Evolutionary conservation across 345 rosid genomes (phyloP).

Genomic region (Trapa bicornis): DNA sequence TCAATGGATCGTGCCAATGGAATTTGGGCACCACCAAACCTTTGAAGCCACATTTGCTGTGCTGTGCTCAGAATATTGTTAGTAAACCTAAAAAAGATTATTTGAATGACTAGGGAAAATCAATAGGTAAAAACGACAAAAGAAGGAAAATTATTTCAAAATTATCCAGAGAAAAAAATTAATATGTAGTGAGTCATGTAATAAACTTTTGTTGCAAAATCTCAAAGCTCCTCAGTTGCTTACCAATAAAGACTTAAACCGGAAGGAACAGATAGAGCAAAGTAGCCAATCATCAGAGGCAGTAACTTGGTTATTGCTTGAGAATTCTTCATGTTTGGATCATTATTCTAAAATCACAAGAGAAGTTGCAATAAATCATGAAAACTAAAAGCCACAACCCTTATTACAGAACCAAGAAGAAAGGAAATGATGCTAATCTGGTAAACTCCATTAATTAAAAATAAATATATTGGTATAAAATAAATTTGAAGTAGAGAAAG

Average conservation of each 20-base stretch:
- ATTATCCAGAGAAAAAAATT: background rate
- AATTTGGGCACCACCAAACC: slow-evolving; percentile 65
- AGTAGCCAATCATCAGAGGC: slow-evolving; percentile 86
- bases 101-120: background rate
- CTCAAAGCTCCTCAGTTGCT: slow-evolving; percentile 11
- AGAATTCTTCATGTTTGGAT: slow-evolving; percentile 81
- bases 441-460: background rate
- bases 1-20: slow-evolving; percentile 29
- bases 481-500: background rate
- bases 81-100: slow-evolving; percentile 51
- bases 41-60: slow-evolving; percentile 94
- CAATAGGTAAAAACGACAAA: background rate
- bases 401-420: background rate
- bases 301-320: slow-evolving; percentile 74
- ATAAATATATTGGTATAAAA: background rate
- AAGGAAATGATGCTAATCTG: background rate
- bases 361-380: background rate
- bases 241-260: slow-evolving; percentile 97
- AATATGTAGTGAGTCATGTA: background rate
- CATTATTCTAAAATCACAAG: slow-evolving; percentile 42
- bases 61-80: slow-evolving; percentile 79
- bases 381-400: background rate
- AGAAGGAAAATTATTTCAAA: background rate
- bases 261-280: slow-evolving; percentile 95
- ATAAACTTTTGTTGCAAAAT: background rate